phyloP scores from a whole-genome alignment of 2,329 filamentous ascomycete species.

The Neophaeococcomyces aloes region DNA sequence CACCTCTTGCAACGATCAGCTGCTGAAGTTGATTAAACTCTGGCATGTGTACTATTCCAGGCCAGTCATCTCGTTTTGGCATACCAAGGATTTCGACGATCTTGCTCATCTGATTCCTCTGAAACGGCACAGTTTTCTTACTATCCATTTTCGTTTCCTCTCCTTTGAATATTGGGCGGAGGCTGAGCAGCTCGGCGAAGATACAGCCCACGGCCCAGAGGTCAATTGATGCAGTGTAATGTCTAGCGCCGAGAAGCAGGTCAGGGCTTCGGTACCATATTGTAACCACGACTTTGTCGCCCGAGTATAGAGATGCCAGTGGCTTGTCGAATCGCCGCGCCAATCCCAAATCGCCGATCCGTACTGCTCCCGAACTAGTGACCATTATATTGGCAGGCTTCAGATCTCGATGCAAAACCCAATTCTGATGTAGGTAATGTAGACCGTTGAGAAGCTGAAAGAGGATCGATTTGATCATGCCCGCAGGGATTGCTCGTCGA shows the following conservation, averaged over 20 bases:
- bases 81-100: slow-evolving; percentile 94
- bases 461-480: slow-evolving; percentile 85
- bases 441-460: slow-evolving; percentile 92
- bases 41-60: slow-evolving; percentile 70
- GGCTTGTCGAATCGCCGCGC: slow-evolving; percentile 92
- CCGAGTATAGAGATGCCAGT: slow-evolving; percentile 77
- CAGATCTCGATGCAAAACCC: slow-evolving; percentile 92
- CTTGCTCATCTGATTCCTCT: slow-evolving; percentile 97
- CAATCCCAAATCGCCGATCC: slow-evolving; percentile 87
- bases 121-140: slow-evolving; percentile 95
- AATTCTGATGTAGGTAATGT: slow-evolving; percentile 89
- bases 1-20: slow-evolving; percentile 33
- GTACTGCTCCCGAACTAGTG: slow-evolving; percentile 77
- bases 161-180: slow-evolving; percentile 94
- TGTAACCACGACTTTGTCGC: slow-evolving; percentile 96
- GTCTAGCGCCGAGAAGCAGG: slow-evolving; percentile 78
- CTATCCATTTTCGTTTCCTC: slow-evolving; percentile 98
- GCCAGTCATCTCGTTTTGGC: slow-evolving; percentile 82
- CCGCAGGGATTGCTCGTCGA: slow-evolving; percentile 74
- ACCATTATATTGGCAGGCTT: slow-evolving; percentile 99
- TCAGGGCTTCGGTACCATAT: slow-evolving; percentile 99
- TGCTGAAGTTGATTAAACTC: slow-evolving; percentile 65
- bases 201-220: slow-evolving; percentile 98
- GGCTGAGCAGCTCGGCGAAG: slow-evolving; percentile 81
- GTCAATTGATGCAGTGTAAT: slow-evolving; percentile 95